Conservation (phyloP, 768 basidiomycete genomes). For the Hygrophoropsis aurantiaca region DNA sequence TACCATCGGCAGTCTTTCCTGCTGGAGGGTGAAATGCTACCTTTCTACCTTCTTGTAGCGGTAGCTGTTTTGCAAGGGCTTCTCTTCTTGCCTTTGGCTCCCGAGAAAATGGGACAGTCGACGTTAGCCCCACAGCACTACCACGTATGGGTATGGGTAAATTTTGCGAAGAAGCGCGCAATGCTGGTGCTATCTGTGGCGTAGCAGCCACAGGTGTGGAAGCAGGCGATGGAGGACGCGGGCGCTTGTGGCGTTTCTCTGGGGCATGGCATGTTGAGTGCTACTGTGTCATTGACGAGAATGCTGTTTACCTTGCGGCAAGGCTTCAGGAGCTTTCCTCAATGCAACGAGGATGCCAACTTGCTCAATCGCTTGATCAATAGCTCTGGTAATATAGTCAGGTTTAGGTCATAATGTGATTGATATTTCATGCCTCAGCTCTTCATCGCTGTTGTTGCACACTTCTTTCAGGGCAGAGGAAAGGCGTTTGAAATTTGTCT, state of each 20-base stretch:
- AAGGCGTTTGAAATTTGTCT: slow-evolving; percentile 62
- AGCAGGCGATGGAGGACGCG: slow-evolving; percentile 66
- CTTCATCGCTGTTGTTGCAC: slow-evolving; percentile 54
- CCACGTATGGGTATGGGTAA: slow-evolving; percentile 35
- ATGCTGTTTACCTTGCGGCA: slow-evolving; percentile 48
- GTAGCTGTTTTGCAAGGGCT: slow-evolving; percentile 57
- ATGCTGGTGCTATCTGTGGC: slow-evolving; percentile 19
- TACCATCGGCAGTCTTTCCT: slow-evolving; percentile 50
- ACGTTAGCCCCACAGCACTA: slow-evolving; percentile 55
- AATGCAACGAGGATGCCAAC: slow-evolving; percentile 70
- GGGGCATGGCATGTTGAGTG: slow-evolving; percentile 7
- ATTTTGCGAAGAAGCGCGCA: slow-evolving; percentile 13
- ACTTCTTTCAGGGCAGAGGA: slow-evolving; percentile 62
- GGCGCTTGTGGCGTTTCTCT: slow-evolving; percentile 82
- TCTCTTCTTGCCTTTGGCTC: slow-evolving; percentile 71
- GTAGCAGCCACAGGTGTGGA: slow-evolving; percentile 47
- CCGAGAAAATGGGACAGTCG: slow-evolving; percentile 51
- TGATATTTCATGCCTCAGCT: slow-evolving; percentile 52
- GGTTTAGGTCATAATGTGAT: slow-evolving; percentile 4
- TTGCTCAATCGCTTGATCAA: slow-evolving; percentile 70
- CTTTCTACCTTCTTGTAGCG: slow-evolving; percentile 71
- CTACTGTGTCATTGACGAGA: not conserved
- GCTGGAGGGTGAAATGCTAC: slow-evolving; percentile 78
- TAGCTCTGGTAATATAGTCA: slow-evolving; percentile 46
- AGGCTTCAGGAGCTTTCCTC: slow-evolving; percentile 65